Evolutionary conservation across 2,329 filamentous ascomycete genomes (phyloP).

Genomic region (Ophiocordyceps camponoti-saundersi): DNA sequence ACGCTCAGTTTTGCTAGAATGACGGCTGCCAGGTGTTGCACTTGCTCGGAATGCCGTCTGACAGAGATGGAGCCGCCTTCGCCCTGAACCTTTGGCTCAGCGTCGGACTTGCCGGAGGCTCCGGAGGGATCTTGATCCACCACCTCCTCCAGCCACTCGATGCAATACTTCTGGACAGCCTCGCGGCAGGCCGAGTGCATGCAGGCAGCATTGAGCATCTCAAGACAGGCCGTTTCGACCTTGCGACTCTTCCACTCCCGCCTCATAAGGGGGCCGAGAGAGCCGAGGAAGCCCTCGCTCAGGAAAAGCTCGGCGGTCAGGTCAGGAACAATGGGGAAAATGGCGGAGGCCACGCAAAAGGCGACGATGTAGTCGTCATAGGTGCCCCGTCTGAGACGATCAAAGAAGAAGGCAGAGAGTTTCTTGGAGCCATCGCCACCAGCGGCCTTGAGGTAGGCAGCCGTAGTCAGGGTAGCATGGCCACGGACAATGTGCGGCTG

Average conservation of each 20-base stretch:
- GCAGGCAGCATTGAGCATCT: constrained; percentile 83
- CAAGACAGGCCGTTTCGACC: constrained; percentile 71
- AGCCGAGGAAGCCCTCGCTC: constrained; percentile 69
- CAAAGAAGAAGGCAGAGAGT: constrained; percentile 58
- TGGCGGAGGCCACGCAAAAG: constrained; percentile 77
- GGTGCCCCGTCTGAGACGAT: constrained; percentile 53
- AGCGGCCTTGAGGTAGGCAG: constrained; percentile 68
- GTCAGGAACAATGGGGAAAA: constrained; percentile 73
- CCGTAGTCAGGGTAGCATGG: constrained; percentile 66
- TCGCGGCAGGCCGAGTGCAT: constrained; percentile 71
- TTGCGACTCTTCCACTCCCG: constrained; percentile 70
- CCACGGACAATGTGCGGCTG: constrained; percentile 56
- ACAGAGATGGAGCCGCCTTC: constrained; percentile 41
- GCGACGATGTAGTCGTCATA: constrained; percentile 82
- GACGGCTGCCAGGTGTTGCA: constrained; percentile 53
- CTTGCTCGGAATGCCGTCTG: constrained; percentile 42
- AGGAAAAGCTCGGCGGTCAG: constrained; percentile 67
- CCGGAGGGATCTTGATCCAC: constrained; percentile 54
- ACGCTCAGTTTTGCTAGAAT: constrained; percentile 57
- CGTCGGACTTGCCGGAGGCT: constrained; percentile 28
- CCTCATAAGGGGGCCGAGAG: constrained; percentile 59
- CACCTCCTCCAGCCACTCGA: constrained; percentile 73
- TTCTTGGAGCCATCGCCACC: constrained; percentile 52
- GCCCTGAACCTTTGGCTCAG: constrained; percentile 40
- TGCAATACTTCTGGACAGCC: constrained; percentile 69